A percentile compares a stretch with the other conserved stretches of the same genome.
Conservation (phyloP, 257 asterid genomes). For the Solanum tarapatanum region DNA sequence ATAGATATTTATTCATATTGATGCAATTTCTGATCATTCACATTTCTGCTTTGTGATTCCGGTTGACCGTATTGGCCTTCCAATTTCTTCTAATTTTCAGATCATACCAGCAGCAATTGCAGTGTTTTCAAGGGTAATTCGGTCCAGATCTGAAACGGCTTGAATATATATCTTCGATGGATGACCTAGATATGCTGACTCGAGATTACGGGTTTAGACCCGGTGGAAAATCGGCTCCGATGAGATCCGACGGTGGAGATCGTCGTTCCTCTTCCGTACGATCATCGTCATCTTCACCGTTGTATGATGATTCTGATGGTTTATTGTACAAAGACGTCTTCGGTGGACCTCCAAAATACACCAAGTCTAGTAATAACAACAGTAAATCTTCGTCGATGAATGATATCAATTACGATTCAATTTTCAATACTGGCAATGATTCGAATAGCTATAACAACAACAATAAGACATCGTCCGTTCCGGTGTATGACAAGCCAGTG, state of each 20-base stretch:
- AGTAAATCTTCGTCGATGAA: slow-evolving; percentile 12
- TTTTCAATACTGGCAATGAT: slow-evolving; percentile 8
- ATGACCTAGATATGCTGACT: slow-evolving; percentile 74
- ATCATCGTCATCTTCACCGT: slow-evolving; percentile 11
- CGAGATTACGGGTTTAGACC: slow-evolving; percentile 62
- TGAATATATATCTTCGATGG: slow-evolving; percentile 38
- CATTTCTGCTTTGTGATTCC: neutral
- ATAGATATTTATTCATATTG: neutral
- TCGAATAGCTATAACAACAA: slow-evolving; percentile 30
- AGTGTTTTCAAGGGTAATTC: slow-evolving; percentile 14
- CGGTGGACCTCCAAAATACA: slow-evolving; percentile 63
- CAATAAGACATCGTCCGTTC: slow-evolving; percentile 32
- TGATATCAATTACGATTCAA: slow-evolving; percentile 61
- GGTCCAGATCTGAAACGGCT: slow-evolving; percentile 30
- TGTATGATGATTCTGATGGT: slow-evolving; percentile 16
- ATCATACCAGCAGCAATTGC: slow-evolving; percentile 16
- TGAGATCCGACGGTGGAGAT: slow-evolving; percentile 71
- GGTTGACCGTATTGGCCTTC: neutral
- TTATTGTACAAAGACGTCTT: slow-evolving; percentile 54
- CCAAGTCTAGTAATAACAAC: slow-evolving; percentile 22
- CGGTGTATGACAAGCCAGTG: slow-evolving; percentile 91
- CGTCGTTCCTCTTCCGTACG: slow-evolving; percentile 40
- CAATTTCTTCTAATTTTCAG: slow-evolving; percentile 8
- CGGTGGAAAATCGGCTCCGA: slow-evolving; percentile 83
- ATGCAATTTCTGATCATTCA: neutral